Percentiles rank a stretch among this genome's conserved stretches.
Evolutionary conservation across 1,139 yeast species (phyloP).

Genomic region (Geotrichum reessii): DNA sequence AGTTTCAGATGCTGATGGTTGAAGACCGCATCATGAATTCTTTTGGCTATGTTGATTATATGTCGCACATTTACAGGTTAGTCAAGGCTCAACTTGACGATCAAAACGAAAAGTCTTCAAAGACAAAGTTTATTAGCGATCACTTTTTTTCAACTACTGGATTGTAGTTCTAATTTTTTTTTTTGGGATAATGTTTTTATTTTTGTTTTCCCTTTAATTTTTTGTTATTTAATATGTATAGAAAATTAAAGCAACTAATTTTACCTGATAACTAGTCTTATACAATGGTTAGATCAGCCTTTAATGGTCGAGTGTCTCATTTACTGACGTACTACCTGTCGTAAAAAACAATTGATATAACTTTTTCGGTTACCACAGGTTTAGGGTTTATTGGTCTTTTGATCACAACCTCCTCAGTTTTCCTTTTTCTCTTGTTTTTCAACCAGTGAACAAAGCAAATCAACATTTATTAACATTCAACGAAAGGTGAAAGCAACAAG

Average conservation of each 20-base stretch:
- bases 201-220: not conserved
- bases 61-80: conserved; percentile 30
- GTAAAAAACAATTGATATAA: not conserved
- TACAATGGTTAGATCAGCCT: no score
- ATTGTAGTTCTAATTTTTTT: not conserved
- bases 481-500: not conserved
- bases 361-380: not conserved
- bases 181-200: not conserved
- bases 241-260: not conserved
- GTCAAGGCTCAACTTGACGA: conserved; percentile 31
- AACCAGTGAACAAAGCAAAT: not conserved
- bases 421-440: not conserved
- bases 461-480: not conserved
- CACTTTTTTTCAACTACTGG: conserved; percentile 15
- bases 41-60: conserved; percentile 6
- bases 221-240: not conserved
- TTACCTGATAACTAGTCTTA: no score
- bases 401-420: conserved; percentile 4
- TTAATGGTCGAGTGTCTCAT: no score
- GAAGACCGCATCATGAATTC: conserved; percentile 48
- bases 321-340: no score
- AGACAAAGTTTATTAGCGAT: conserved; percentile 15
- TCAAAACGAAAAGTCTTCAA: conserved; percentile 19
- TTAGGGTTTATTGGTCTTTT: not conserved
- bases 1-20: conserved; percentile 55